phyloP scores from a whole-genome alignment of 225 moss, liverwort and hornwort genomes.

The Lunularia cruciata region DNA sequence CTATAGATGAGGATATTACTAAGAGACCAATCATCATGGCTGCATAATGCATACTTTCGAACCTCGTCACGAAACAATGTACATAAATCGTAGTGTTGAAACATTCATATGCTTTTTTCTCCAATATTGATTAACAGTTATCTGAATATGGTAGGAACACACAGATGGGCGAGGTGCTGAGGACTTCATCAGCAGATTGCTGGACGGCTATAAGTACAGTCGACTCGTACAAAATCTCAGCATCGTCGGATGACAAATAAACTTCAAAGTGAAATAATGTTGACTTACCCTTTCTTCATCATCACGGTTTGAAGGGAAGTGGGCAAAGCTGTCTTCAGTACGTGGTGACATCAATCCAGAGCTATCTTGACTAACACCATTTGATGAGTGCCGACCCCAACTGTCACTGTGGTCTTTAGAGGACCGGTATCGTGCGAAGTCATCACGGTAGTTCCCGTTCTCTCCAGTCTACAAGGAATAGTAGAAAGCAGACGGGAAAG shows the following conservation, averaged over 20 bases:
- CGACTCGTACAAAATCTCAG: no score
- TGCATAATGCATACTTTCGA: no score
- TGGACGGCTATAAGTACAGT: no score
- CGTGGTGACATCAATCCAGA: constrained; percentile 63
- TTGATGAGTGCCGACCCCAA: constrained; percentile 46
- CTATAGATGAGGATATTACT: constrained; percentile 46
- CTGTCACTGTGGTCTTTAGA: constrained; percentile 61
- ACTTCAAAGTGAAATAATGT: no score
- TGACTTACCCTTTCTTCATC: constrained; percentile 92
- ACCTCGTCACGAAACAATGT: no score
- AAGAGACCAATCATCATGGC: constrained; percentile 15
- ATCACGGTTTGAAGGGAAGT: constrained; percentile 75
- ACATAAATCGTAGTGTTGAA: no score
- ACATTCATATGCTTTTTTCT: no score
- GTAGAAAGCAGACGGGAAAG: not conserved
- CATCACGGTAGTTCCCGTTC: constrained; percentile 52
- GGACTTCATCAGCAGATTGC: no score
- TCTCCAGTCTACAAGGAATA: constrained; percentile 46
- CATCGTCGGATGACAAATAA: no score
- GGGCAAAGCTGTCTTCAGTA: constrained; percentile 67
- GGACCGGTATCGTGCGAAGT: constrained; percentile 46
- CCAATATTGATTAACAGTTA: no score
- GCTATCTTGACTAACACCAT: constrained; percentile 51
- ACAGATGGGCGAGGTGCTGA: no score
- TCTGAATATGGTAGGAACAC: no score